Evolutionary conservation across 2,329 filamentous ascomycete genomes (phyloP), one percentile per base, ranked within the genome.

Genomic region (Meredithiella fracta): DNA sequence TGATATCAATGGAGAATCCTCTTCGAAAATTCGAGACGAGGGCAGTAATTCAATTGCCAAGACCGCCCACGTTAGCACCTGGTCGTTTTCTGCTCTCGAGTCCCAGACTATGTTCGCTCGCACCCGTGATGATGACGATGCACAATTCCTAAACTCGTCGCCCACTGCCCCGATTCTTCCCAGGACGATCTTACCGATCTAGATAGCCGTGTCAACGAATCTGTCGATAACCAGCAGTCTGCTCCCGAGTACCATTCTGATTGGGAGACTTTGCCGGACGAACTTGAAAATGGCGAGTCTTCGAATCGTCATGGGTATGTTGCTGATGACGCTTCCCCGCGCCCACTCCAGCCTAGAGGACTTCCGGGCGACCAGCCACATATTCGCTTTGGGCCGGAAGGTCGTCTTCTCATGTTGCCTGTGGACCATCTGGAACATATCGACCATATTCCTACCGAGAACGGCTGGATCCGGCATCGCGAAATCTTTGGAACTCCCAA

Each of bases 81-180:
- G 57, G 57, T 59, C 57, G 15, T 59, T 59, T 4, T 38, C 53
- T 5, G 50, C 53, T 17, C 31, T 59, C 8, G 57, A 59, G 54
- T 55, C 57, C 9, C 50, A 59, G 25, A 53, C 57, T 11, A 25
- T 56, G 15, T 59, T 59, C 49, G 50, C 57, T 11, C 57, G 54
- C 17, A 59, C 57, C 23, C 50, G 57, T 22, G 54, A 50, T 7
- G 57, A 56, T 22, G 56, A 58, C 14, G 47, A 49, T 42, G 40
- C 51, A 11, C 52, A 52, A 3, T 58, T 58, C 44, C 14, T 40
- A n/a, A 49, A 55, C 53, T 58, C 56, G n/a, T 58, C 56, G 14
- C 56, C 56, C 7, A 47, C 56, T 31, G 42, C 40, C 15, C 52
- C 40, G 38, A 58, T 22, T 54, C 25, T n/a, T 40, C 38, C 7